Evolutionary conservation across 2,329 filamentous ascomycete species (phyloP).

Genomic region (Xylariaceae sp.): DNA sequence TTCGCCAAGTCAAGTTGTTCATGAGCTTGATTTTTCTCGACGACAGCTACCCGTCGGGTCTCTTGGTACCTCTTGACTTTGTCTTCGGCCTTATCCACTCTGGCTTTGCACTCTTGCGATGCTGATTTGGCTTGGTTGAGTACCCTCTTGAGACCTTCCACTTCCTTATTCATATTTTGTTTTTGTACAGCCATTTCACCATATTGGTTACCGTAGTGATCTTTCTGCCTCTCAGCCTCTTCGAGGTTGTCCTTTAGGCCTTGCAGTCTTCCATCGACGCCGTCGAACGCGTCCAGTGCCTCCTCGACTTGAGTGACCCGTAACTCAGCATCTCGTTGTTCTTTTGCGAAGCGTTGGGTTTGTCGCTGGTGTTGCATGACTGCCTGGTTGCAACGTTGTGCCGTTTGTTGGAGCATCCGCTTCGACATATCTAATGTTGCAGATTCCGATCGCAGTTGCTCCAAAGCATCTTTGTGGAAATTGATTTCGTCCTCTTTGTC

Average conservation of each 20-base stretch:
- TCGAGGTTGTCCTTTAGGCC: constrained; percentile 60
- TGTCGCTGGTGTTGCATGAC: constrained; percentile 51
- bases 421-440: constrained; percentile 53
- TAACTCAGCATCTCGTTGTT: constrained; percentile 63
- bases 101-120: constrained; percentile 45
- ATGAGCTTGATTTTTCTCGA: constrained; percentile 64
- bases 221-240: constrained; percentile 48
- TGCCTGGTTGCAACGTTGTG: constrained; percentile 48
- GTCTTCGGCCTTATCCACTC: constrained; percentile 57
- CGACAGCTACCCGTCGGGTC: constrained; percentile 56
- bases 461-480: constrained; percentile 51
- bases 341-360: constrained; percentile 49
- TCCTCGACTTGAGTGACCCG: constrained; percentile 55
- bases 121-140: constrained; percentile 38
- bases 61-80: constrained; percentile 54
- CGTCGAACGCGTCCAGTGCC: constrained; percentile 67
- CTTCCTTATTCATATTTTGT: constrained; percentile 48
- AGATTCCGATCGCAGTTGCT: constrained; percentile 59
- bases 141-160: constrained; percentile 44
- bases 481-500: constrained; percentile 70
- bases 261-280: constrained; percentile 68
- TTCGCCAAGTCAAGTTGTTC: constrained; percentile 53
- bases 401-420: constrained; percentile 49
- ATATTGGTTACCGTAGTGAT: constrained; percentile 58
- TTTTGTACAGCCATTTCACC: constrained; percentile 55